A percentile compares a stretch with the other conserved stretches of the same genome.
phyloP scores from a whole-genome alignment of 768 basidiomycete genomes.

The Dioszegia aurantiaca region DNA sequence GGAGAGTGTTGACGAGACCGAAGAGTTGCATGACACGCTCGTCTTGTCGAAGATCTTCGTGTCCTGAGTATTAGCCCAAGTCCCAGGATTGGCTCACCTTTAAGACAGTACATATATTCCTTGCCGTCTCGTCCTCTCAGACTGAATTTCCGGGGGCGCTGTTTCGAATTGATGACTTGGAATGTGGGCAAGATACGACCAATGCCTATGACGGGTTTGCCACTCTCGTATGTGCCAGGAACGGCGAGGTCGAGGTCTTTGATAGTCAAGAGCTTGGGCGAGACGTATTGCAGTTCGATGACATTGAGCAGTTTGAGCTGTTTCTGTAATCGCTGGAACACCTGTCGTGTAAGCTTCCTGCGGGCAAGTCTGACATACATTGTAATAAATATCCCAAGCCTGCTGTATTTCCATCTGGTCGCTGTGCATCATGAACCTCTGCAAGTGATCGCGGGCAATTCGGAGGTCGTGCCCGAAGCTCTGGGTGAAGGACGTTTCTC shows the following conservation, averaged over 20 bases:
- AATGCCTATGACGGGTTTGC: slow-evolving; percentile 77
- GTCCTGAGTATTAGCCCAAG: slow-evolving; percentile 59
- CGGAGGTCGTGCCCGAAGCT: slow-evolving; percentile 87
- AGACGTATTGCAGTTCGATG: slow-evolving; percentile 94
- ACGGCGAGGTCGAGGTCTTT: slow-evolving; percentile 91
- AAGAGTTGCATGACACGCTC: slow-evolving; percentile 99
- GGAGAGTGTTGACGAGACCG: slow-evolving; percentile 89
- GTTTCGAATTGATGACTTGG: slow-evolving; percentile 92
- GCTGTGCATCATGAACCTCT: slow-evolving; percentile 77
- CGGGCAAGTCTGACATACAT: slow-evolving; percentile 57
- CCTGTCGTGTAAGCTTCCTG: slow-evolving; percentile 56
- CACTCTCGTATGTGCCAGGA: slow-evolving; percentile 91
- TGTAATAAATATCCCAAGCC: slow-evolving; percentile 99
- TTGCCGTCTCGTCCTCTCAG: slow-evolving; percentile 86
- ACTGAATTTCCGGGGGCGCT: slow-evolving; percentile 83
- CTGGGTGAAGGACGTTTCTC: slow-evolving; percentile 92
- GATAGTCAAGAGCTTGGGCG: slow-evolving; percentile 82
- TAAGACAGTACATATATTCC: slow-evolving; percentile 87
- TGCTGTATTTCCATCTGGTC: slow-evolving; percentile 88
- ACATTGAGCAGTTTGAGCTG: slow-evolving; percentile 82
- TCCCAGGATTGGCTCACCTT: slow-evolving; percentile 60
- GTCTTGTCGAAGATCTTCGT: slow-evolving; percentile 97
- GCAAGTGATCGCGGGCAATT: slow-evolving; percentile 87
- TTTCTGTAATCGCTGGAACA: slow-evolving; percentile 95
- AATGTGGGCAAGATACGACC: slow-evolving; percentile 81